Conservation (phyloP, 306 rosid genomes). For the Quercus rubra region DNA sequence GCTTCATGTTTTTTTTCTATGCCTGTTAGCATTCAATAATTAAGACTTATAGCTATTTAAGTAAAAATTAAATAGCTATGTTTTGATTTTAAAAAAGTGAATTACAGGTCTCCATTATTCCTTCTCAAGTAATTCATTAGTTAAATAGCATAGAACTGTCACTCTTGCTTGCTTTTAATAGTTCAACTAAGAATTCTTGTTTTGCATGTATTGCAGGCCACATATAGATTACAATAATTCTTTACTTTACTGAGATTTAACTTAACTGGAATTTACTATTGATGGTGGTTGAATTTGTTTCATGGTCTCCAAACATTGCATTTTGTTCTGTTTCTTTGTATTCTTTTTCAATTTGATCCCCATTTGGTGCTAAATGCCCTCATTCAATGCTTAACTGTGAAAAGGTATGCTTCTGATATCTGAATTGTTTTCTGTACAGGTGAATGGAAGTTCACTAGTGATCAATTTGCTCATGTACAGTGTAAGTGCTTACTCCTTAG, state of each 20-base stretch:
- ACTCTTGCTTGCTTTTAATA: no score
- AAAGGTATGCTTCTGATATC: not conserved
- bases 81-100: no score
- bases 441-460: slow-evolving; percentile 74
- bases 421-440: slow-evolving; percentile 43
- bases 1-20: no score
- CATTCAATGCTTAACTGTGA: not conserved
- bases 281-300: not conserved
- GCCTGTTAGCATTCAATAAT: no score
- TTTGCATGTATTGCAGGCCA: no score
- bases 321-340: not conserved
- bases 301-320: not conserved
- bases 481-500: slow-evolving; percentile 42
- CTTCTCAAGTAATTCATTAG: no score
- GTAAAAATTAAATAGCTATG: no score
- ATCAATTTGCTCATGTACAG: slow-evolving; percentile 68
- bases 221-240: not conserved
- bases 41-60: no score
- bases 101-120: no score
- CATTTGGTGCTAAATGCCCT: not conserved
- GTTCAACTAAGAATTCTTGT: no score
- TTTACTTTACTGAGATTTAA: slow-evolving; percentile 2
- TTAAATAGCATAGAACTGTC: no score
- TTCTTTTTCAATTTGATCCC: not conserved
- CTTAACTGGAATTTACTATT: not conserved